phyloP scores from a whole-genome alignment of 1,284 basidiomycete species.

The Sutorius eximius region DNA sequence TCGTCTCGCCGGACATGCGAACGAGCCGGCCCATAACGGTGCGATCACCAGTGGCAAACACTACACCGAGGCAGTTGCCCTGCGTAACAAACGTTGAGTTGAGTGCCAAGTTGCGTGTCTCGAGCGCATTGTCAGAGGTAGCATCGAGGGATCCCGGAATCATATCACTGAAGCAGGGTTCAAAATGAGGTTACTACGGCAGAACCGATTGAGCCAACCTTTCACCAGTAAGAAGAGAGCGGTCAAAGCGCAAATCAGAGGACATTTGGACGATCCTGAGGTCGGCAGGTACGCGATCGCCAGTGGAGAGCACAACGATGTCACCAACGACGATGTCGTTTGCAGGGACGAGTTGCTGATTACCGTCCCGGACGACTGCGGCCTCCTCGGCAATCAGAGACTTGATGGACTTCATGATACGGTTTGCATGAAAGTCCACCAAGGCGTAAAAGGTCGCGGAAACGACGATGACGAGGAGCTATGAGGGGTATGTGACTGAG shows the following conservation, averaged over 20 bases:
- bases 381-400: conserved; percentile 44
- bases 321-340: conserved; percentile 85
- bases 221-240: conserved; percentile 65
- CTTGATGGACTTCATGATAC: conserved; percentile 39
- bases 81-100: conserved; percentile 52
- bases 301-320: conserved; percentile 69
- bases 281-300: conserved; percentile 85
- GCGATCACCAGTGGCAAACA: conserved; percentile 58
- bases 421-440: conserved; percentile 41
- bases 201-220: conserved; percentile 27
- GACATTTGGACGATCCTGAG: conserved; percentile 62
- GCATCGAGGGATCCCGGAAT: conserved; percentile 49
- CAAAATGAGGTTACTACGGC: not conserved
- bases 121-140: conserved; percentile 58
- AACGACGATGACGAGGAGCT: conserved; percentile 60
- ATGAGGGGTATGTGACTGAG: not conserved
- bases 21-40: conserved; percentile 66
- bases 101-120: conserved; percentile 64
- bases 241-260: conserved; percentile 58
- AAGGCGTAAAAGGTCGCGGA: conserved; percentile 50
- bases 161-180: conserved; percentile 40
- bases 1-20: conserved; percentile 50
- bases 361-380: conserved; percentile 54
- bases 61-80: conserved; percentile 57
- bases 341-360: conserved; percentile 61